phyloP scores from a whole-genome alignment of 345 rosid species.

The Populus pruinosa region DNA sequence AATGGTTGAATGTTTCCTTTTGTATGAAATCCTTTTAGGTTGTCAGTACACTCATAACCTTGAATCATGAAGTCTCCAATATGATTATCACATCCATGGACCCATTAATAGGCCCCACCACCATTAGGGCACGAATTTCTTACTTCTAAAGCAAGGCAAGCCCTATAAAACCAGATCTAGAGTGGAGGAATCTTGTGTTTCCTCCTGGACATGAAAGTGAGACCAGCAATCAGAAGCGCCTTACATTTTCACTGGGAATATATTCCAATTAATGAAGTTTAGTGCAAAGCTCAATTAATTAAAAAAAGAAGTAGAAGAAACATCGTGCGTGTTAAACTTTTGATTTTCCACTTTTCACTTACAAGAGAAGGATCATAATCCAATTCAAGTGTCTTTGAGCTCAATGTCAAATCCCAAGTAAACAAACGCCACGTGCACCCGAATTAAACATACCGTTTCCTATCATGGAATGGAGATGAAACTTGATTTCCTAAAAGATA shows the following conservation, averaged over 20 bases:
- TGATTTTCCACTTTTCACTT: background rate
- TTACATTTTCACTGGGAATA: background rate
- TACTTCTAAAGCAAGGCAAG: background rate
- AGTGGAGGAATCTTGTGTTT: background rate
- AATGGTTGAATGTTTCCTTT: too few relatives aligned
- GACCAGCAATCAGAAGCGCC: background rate
- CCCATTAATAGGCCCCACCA: background rate
- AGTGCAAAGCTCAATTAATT: background rate
- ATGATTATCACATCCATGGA: background rate
- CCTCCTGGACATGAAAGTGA: background rate
- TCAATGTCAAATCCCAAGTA: slow-evolving; percentile 8
- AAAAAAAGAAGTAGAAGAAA: too few relatives aligned
- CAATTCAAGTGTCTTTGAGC: background rate
- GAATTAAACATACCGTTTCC: background rate
- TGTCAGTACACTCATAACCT: background rate
- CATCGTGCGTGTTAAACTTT: background rate
- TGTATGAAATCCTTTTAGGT: background rate
- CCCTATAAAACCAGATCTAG: background rate
- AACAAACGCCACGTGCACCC: slow-evolving; percentile 32
- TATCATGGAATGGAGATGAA: background rate
- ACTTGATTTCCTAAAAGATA: background rate
- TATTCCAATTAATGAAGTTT: background rate
- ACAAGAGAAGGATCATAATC: background rate
- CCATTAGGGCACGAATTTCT: background rate
- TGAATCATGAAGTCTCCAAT: background rate